Conservation (phyloP, 441 rosid species). For the Mallotus repandus region DNA sequence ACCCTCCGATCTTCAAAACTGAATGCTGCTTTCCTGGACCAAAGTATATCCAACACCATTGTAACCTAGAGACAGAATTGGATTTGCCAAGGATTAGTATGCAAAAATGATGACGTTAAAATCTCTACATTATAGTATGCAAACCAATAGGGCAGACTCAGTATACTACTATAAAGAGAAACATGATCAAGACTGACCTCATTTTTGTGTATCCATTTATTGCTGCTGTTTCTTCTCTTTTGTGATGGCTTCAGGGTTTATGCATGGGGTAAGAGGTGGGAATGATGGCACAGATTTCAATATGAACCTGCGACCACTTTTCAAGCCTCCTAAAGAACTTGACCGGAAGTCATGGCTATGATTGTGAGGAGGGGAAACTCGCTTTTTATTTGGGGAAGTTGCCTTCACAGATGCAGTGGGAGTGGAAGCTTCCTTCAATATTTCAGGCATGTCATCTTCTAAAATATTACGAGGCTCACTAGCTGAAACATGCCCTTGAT, state of each 20-base stretch:
- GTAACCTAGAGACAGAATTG: neutral
- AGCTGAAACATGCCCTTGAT: constrained; percentile 27
- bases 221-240: constrained; percentile 25
- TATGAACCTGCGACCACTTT: constrained; percentile 59
- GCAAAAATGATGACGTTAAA: neutral
- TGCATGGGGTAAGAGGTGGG: constrained; percentile 55
- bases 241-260: constrained; percentile 25
- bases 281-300: constrained; percentile 54
- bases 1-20: neutral
- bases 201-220: neutral
- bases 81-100: neutral
- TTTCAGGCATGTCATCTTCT: constrained; percentile 56
- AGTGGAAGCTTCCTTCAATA: constrained; percentile 40
- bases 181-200: constrained; percentile 14
- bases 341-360: constrained; percentile 29
- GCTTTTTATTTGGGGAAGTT: constrained; percentile 52
- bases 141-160: neutral
- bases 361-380: constrained; percentile 54
- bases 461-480: constrained; percentile 22
- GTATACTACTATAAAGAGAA: neutral
- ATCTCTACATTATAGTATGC: too few species aligned
- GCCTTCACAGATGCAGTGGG: constrained; percentile 38
- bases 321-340: constrained; percentile 42
- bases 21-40: neutral
- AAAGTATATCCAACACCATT: neutral